Evolutionary conservation across 257 asterid species (phyloP).

Genomic region (Fraxinus cuspidata): DNA sequence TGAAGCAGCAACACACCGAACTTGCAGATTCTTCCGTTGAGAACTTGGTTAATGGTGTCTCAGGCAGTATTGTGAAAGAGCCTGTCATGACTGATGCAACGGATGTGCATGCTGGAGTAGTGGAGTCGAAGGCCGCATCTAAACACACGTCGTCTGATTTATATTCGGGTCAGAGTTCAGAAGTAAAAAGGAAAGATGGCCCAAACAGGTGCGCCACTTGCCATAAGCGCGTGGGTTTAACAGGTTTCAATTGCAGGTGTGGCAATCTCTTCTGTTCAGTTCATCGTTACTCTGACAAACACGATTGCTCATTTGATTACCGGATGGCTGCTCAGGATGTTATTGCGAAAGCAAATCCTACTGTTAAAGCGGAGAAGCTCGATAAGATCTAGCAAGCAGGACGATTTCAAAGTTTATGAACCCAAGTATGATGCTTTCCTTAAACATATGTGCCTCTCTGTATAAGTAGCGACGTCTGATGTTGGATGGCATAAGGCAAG

Average conservation of each 20-base stretch:
- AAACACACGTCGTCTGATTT: constrained; percentile 13
- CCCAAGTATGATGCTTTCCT: constrained; percentile 27
- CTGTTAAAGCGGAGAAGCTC: constrained; percentile 40
- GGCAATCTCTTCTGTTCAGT: neutral
- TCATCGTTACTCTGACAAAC: neutral
- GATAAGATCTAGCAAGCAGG: constrained; percentile 30
- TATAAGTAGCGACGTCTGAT: neutral
- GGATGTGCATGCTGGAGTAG: neutral
- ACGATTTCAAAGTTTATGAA: neutral
- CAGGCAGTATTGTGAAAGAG: constrained; percentile 17
- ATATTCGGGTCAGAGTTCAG: constrained; percentile 20
- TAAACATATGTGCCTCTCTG: constrained; percentile 7
- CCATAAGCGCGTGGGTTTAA: neutral
- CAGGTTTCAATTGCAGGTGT: neutral
- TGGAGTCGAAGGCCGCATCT: constrained; percentile 15
- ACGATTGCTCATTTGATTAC: constrained; percentile 33
- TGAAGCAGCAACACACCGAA: constrained; percentile 36
- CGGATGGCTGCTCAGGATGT: constrained; percentile 32
- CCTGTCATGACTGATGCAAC: constrained; percentile 10
- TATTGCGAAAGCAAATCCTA: constrained; percentile 41
- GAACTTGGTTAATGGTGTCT: constrained; percentile 33
- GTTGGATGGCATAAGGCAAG: constrained; percentile 13
- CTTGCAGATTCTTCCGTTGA: constrained; percentile 34
- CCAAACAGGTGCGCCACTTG: constrained; percentile 16
- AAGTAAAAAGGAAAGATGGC: constrained; percentile 30